Base-by-base conservation (phyloP, 441 rosid genomes). In the Croton laevigatus region DNA sequence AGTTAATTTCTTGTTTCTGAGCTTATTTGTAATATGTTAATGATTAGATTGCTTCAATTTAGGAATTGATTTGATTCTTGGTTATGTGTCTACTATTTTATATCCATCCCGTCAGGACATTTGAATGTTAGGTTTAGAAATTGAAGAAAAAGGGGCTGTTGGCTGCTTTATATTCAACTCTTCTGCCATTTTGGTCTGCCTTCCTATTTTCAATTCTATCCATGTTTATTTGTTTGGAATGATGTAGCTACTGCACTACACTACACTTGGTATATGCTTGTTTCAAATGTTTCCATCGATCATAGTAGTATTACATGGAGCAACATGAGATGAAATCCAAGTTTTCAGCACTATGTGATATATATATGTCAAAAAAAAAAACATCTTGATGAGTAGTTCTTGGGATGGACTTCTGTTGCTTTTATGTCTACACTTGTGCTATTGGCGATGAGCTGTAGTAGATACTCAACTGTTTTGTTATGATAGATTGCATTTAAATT, bases 31-130 rank as follows among this genome's bases (percentile, higher is more conserved):
- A 61, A 27, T 27, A 27, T 27, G 32, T 27, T 27, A 27, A 27
- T 27, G 19, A 38, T 19, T 1, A 70, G 14, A 42, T 62, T 51
- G 20, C 61, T 62, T 62, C n/a, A 27, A 16, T 60, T 70, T 49
- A 37, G n/a, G 23, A 36, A 38, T 17, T 51, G 17, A n/a, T 53
- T 32, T 12, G 54, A 45, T 45, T 34, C 2, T 32, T 45, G 17
- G 32, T 16, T 32, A 0, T 45, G 3, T 45, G 12, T 68, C 17
- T 40, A 12, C 34, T 22, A 16, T 0, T 27, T 27, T 14, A 16
- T 42, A 32, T 44, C 27, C 52, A 23, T 37, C 12, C 62, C 27
- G 22, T 5, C 23, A 7, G 20, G 3, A 68, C 9, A 46, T 6
- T 59, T 19, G 34, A 27, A 11, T 19, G 5, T 46, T 46, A 20